phyloP scores from a whole-genome alignment of 768 basidiomycete species.

The Boletus reticulatus region DNA sequence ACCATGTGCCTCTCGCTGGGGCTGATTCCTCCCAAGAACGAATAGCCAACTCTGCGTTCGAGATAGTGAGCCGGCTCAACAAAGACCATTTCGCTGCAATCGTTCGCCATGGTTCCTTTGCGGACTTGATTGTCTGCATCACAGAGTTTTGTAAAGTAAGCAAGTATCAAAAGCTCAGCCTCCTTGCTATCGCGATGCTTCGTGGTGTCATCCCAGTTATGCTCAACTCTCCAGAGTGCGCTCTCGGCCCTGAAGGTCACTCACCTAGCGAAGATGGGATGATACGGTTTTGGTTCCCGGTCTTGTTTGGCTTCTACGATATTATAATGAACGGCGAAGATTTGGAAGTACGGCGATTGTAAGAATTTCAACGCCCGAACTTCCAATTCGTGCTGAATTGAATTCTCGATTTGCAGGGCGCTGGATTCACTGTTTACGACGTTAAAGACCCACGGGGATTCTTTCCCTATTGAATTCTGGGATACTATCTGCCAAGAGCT shows the following conservation, averaged over 20 bases:
- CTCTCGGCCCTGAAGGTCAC: conserved; percentile 33
- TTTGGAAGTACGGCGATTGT: conserved; percentile 95
- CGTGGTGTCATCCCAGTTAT: conserved; percentile 90
- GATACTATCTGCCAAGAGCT: conserved; percentile 95
- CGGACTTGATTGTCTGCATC: conserved; percentile 94
- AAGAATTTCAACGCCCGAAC: conserved; percentile 34
- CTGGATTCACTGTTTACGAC: conserved; percentile 96
- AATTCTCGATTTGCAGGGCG: conserved; percentile 52
- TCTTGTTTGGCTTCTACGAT: conserved; percentile 97
- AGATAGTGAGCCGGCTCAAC: conserved; percentile 91
- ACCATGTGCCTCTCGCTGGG: background rate
- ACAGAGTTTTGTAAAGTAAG: conserved; percentile 99
- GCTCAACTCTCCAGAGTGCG: conserved; percentile 76
- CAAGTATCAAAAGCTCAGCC: conserved; percentile 98
- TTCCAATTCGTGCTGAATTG: conserved; percentile 5
- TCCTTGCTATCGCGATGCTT: conserved; percentile 96
- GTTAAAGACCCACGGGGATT: conserved; percentile 82
- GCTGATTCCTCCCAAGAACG: conserved; percentile 54
- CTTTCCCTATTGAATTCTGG: conserved; percentile 94
- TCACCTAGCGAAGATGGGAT: conserved; percentile 73
- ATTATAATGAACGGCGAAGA: conserved; percentile 99
- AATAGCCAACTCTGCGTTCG: conserved; percentile 90
- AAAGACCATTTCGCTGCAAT: conserved; percentile 88
- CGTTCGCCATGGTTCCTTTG: conserved; percentile 90
- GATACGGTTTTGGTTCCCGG: conserved; percentile 97